These are phyloP conservation scores for Silene uniflora DNA, from an alignment of 148 eudicot species.

Conservation along the genomic window DNA sequence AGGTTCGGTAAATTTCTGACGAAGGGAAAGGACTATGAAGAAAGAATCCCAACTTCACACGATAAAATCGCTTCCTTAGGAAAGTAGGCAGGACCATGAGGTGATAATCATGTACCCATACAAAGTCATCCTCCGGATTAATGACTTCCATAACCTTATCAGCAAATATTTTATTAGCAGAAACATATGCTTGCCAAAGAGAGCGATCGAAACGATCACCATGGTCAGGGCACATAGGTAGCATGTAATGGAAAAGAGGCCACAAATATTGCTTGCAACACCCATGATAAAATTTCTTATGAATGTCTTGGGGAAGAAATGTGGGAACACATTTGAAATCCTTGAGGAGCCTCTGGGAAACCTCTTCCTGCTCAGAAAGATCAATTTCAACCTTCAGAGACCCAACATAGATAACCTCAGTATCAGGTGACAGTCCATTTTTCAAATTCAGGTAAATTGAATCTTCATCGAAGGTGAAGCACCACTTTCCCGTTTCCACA, in stretches of 20 bases:
- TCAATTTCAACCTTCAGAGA: constrained; percentile 65
- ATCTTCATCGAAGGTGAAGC: constrained; percentile 62
- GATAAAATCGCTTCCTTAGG: constrained; percentile 54
- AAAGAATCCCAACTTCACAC: constrained; percentile 71
- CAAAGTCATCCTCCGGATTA: constrained; percentile 66
- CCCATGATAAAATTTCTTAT: constrained; percentile 55
- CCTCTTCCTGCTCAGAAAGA: constrained; percentile 58
- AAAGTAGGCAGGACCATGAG: constrained; percentile 69
- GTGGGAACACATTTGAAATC: constrained; percentile 69
- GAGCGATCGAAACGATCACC: constrained; percentile 73
- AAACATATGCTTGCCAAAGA: constrained; percentile 75
- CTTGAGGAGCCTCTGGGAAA: constrained; percentile 54
- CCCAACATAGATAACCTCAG: constrained; percentile 69
- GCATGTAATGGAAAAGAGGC: constrained; percentile 87
- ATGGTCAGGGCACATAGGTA: constrained; percentile 68
- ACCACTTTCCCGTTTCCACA: constrained; percentile 48
- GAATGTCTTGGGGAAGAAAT: constrained; percentile 53
- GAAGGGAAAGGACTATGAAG: constrained; percentile 80
- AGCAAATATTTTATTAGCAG: constrained; percentile 68
- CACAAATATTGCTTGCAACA: constrained; percentile 73
- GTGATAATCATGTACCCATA: constrained; percentile 81
- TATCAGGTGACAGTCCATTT: constrained; percentile 55
- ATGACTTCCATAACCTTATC: constrained; percentile 74
- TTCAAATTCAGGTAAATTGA: constrained; percentile 51
- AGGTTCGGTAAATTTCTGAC: constrained; percentile 66